A percentile compares a stretch with the other conserved stretches of the same genome.
Conservation (phyloP, 2,329 filamentous ascomycete genomes). For the Penicillium sp. region DNA sequence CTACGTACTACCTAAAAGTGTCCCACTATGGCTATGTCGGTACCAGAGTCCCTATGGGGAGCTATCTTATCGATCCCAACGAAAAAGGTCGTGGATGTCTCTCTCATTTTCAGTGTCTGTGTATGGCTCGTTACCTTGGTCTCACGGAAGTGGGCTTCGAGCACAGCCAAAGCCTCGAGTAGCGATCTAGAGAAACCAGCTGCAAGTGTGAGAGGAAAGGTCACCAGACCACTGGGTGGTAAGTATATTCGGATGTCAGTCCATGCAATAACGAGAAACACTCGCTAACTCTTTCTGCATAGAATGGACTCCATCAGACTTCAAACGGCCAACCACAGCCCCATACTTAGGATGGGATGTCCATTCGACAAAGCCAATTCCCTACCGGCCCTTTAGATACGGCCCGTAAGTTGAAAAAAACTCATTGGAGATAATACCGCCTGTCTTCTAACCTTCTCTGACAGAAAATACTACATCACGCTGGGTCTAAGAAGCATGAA, state of each 20-base stretch:
- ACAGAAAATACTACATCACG: slow-evolving; percentile 67
- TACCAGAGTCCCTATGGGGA: slow-evolving; percentile 1
- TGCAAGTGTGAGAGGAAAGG: slow-evolving; percentile 27
- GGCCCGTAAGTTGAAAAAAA: slow-evolving; percentile 54
- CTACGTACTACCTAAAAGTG: not conserved
- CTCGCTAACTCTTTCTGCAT: not conserved
- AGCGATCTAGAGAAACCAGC: slow-evolving; percentile 51
- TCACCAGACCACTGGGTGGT: slow-evolving; percentile 51
- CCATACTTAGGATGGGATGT: slow-evolving; percentile 71
- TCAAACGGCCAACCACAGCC: slow-evolving; percentile 58
- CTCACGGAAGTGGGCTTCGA: slow-evolving; percentile 30
- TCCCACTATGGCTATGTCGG: not conserved
- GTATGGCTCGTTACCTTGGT: slow-evolving; percentile 32
- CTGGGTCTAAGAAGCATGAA: slow-evolving; percentile 73
- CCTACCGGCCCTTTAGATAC: slow-evolving; percentile 75
- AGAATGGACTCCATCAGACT: slow-evolving; percentile 60
- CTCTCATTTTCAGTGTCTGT: slow-evolving; percentile 24
- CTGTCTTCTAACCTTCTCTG: not conserved
- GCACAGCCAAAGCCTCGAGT: slow-evolving; percentile 25
- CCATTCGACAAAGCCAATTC: slow-evolving; percentile 67
- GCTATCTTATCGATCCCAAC: slow-evolving; percentile 2
- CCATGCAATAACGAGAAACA: not conserved
- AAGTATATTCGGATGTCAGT: slow-evolving; percentile 11
- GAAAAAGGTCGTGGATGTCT: slow-evolving; percentile 19
- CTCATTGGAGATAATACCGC: not conserved